Evolutionary conservation across 2,329 filamentous ascomycete species (phyloP), one percentile per base, ranked within the genome.

Genomic region (Trichoderma cornu-damae): DNA sequence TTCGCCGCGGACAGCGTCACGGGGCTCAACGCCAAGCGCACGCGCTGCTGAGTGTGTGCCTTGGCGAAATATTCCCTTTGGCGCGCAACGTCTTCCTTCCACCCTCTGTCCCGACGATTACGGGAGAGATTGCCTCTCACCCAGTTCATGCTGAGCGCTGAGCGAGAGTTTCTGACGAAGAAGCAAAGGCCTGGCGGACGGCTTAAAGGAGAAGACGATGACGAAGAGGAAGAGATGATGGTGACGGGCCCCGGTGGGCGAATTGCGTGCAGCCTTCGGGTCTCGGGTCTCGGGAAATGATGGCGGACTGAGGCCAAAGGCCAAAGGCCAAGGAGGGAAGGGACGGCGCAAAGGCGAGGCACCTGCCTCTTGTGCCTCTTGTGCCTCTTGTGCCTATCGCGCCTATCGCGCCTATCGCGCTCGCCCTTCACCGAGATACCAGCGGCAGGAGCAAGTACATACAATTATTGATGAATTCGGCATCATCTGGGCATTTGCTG

Each of bases 121-220:
- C 73, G 72, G 42, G 72, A 66, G 20, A 74, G 68, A 32, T 65
- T 60, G 8, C 72, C 71, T 60, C 72, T 71, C 2, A 69, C 75
- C 73, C 75, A 75, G 61, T 77, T 77, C 74, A 77, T 77, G 40
- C 30, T 62, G 50, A n/a, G n/a, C n/a, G n/a, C n/a, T n/a, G n/a
- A n/a, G n/a, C n/a, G n/a, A 20, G 4, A 16, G 20, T 28, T 11
- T 18, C 9, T 24, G 9, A n/a, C 2, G 12, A 32, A 26, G 11
- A 8, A 12, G 4, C 5, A 16, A 18, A 6, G 26, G 20, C 6
- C n/a, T 22, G 18, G 18, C 18, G 11, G 20, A 9, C 9, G 9
- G 11, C 12, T 5, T 9, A 11, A 20, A 11, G 11, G 11, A 7
- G 37, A 12, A n/a, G 26, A 18, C 8, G 22, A 3, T 14, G 24